Percentiles rank a stretch among this genome's conserved stretches.
Evolutionary conservation across 495 filamentous ascomycete genomes (phyloP).

Genomic region (Penicillium canescens): DNA sequence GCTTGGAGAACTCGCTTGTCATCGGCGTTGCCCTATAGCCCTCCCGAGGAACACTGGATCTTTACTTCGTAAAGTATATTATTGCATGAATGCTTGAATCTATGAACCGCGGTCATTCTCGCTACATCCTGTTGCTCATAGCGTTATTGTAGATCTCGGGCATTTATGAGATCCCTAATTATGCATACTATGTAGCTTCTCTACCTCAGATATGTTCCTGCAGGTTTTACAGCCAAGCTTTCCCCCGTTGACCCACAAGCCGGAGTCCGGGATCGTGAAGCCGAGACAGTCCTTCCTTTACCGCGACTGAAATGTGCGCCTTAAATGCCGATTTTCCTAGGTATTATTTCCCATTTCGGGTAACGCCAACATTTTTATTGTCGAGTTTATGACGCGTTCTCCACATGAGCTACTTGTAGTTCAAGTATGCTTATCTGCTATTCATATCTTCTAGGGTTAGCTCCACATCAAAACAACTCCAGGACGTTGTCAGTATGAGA

Average conservation of each 20-base stretch:
- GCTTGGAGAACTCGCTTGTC: conserved; percentile 2
- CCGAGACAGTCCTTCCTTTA: not conserved
- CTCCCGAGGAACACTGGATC: too few species aligned
- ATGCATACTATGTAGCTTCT: conserved; percentile 12
- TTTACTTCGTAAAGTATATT: too few species aligned
- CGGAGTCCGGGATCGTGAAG: not conserved
- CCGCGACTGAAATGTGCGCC: not conserved
- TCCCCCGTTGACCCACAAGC: not conserved
- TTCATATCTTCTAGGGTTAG: not conserved
- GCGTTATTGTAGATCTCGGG: too few species aligned
- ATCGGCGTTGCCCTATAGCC: not conserved
- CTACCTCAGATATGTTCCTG: not conserved
- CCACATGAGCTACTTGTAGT: not conserved
- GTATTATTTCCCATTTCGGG: too few species aligned
- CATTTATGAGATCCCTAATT: conserved; percentile 1
- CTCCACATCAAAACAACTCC: not conserved
- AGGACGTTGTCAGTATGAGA: too few species aligned
- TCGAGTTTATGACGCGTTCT: not conserved
- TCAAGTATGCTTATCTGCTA: conserved; percentile 12
- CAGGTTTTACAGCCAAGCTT: conserved; percentile 7
- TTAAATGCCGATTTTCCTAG: not conserved
- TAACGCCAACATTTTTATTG: not conserved
- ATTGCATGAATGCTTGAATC: too few species aligned
- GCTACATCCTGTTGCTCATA: too few species aligned
- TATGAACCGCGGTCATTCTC: too few species aligned